Evolutionary conservation across 495 filamentous ascomycete species (phyloP).

Genomic region (Tuber microsphaerosporum): DNA sequence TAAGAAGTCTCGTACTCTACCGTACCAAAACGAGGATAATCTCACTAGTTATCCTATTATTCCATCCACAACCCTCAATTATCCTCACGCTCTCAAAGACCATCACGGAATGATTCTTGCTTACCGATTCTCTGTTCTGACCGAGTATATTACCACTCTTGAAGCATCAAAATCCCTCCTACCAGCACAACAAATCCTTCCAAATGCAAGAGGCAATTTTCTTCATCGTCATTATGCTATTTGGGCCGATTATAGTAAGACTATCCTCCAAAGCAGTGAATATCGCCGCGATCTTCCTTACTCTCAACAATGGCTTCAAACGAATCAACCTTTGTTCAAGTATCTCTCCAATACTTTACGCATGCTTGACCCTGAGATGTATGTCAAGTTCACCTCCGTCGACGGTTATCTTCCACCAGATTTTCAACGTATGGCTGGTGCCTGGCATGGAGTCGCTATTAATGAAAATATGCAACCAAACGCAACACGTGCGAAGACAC

Average conservation of each 20-base stretch:
- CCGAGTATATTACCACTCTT: too few species aligned
- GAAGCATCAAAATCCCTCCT: too few species aligned
- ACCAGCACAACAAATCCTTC: too few species aligned
- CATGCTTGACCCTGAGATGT: neutral
- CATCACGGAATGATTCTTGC: too few species aligned
- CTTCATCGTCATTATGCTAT: neutral
- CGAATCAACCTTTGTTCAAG: neutral
- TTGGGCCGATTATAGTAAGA: neutral
- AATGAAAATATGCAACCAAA: neutral
- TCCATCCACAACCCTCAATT: too few species aligned
- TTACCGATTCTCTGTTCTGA: too few species aligned
- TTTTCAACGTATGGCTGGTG: neutral
- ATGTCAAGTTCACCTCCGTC: neutral
- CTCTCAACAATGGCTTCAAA: neutral
- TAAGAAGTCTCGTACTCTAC: too few species aligned
- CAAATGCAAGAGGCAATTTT: too few species aligned
- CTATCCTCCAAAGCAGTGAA: too few species aligned
- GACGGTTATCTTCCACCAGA: neutral
- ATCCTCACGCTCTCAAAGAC: too few species aligned
- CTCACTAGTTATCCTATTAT: too few species aligned
- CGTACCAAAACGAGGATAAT: too few species aligned
- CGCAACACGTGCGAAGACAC: neutral
- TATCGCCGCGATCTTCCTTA: neutral
- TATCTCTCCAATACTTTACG: neutral
- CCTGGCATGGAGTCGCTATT: neutral